These are phyloP conservation scores for Cinchona pubescens DNA, from an alignment of 257 asterid species.

Conservation along the genomic window DNA sequence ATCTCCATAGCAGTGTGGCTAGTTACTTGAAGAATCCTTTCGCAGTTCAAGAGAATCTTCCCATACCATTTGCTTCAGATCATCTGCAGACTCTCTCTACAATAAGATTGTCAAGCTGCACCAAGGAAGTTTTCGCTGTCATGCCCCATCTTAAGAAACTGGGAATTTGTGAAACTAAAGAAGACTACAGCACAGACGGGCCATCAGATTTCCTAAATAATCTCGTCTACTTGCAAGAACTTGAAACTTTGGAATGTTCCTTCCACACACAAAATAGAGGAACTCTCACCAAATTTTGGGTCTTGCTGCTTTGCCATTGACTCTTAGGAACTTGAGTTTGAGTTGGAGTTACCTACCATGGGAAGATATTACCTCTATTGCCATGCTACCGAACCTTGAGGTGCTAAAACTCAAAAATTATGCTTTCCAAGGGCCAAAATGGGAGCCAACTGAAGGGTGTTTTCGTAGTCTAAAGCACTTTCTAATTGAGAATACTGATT, in stretches of 20 bases:
- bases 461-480: constrained; percentile 7
- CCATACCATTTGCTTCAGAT: background rate
- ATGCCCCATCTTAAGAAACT: constrained; percentile 31
- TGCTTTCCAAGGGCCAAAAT: constrained; percentile 17
- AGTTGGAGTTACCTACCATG: constrained; percentile 12
- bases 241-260: constrained; percentile 5
- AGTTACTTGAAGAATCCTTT: too few species aligned
- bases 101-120: constrained; percentile 26
- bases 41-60: too few species aligned
- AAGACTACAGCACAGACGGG: background rate
- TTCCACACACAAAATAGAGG: background rate
- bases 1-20: constrained; percentile 23
- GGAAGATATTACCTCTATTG: constrained; percentile 3
- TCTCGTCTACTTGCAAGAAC: background rate
- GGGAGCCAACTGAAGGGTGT: background rate
- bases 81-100: constrained; percentile 24
- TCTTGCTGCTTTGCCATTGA: background rate
- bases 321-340: background rate
- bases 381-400: constrained; percentile 10
- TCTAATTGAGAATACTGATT: constrained; percentile 8
- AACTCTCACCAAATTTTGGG: too few species aligned
- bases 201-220: background rate
- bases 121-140: constrained; percentile 8
- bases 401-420: constrained; percentile 16
- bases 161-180: constrained; percentile 26